A percentile compares a stretch with the other conserved stretches of the same genome.
Evolutionary conservation across 2,329 filamentous ascomycete genomes (phyloP).

Genomic region (Rhynchosporium graminicola): DNA sequence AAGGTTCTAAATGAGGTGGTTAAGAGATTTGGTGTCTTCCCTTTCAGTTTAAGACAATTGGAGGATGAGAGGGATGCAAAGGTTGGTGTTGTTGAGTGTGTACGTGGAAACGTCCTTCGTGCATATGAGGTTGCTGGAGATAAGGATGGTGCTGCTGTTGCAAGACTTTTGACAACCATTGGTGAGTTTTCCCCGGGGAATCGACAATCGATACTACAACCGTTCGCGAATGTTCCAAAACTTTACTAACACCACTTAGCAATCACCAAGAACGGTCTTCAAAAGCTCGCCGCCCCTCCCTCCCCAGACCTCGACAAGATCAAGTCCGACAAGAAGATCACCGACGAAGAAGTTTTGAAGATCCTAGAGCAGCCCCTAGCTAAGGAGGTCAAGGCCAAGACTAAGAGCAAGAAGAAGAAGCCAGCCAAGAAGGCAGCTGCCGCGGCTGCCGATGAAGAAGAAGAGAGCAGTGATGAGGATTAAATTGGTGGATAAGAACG

Average conservation of each 20-base stretch:
- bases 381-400: slow-evolving; percentile 88
- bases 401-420: slow-evolving; percentile 78
- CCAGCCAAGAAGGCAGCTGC: slow-evolving; percentile 46
- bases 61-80: slow-evolving; percentile 95
- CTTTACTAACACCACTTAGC: slow-evolving; percentile 52
- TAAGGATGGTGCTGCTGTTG: slow-evolving; percentile 83
- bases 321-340: slow-evolving; percentile 97
- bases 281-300: slow-evolving; percentile 77
- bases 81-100: slow-evolving; percentile 95
- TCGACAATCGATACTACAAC: not conserved
- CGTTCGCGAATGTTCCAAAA: not conserved
- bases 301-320: slow-evolving; percentile 76
- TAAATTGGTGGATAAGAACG: slow-evolving; percentile 22
- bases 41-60: slow-evolving; percentile 94
- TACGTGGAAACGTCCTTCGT: slow-evolving; percentile 86
- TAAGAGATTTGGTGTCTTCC: slow-evolving; percentile 97
- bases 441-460: slow-evolving; percentile 37
- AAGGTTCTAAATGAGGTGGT: slow-evolving; percentile 92
- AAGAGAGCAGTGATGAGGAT: slow-evolving; percentile 43
- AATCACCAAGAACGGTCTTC: slow-evolving; percentile 96
- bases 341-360: slow-evolving; percentile 91
- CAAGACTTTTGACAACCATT: slow-evolving; percentile 84
- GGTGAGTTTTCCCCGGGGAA: slow-evolving; percentile 61
- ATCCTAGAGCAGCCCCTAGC: slow-evolving; percentile 86
- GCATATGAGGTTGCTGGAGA: slow-evolving; percentile 97